Conservation (phyloP, 1,139 yeast genomes). For the Debaryomycetaceae sp. region DNA sequence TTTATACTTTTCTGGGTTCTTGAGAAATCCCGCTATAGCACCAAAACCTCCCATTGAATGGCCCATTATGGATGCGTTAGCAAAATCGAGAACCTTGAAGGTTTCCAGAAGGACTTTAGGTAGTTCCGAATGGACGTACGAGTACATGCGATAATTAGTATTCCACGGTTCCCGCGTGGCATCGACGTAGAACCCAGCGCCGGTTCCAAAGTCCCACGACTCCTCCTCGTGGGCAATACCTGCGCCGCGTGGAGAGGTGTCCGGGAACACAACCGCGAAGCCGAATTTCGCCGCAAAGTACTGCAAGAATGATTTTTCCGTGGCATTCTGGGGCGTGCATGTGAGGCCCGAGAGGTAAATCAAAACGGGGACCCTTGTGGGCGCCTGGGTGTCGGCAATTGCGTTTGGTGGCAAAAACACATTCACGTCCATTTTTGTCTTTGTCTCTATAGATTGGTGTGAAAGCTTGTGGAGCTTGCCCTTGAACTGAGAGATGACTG, state of each 20-base stretch:
- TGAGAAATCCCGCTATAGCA: conserved; percentile 68
- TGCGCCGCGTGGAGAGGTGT: conserved; percentile 97
- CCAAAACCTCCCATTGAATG: conserved; percentile 99
- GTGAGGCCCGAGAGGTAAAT: conserved; percentile 83
- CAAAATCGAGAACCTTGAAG: conserved; percentile 43
- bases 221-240: conserved; percentile 72
- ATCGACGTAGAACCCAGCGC: conserved; percentile 91
- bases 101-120: conserved; percentile 36
- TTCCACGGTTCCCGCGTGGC: conserved; percentile 68
- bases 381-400: conserved; percentile 9
- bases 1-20: conserved; percentile 63
- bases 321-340: conserved; percentile 87
- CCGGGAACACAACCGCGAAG: conserved; percentile 86
- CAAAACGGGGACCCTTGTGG: conserved; percentile 51
- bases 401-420: conserved; percentile 56
- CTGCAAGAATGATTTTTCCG: conserved; percentile 90
- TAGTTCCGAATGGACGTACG: conserved; percentile 70
- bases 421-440: conserved; percentile 72
- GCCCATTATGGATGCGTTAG: conserved; percentile 67
- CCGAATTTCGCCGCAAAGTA: conserved; percentile 73
- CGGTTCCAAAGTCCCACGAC: conserved; percentile 82
- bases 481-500: conserved; percentile 57
- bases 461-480: conserved; percentile 68
- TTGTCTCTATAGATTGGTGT: conserved; percentile 59
- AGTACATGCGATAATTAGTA: conserved; percentile 73